Conservation (phyloP, 768 basidiomycete genomes). For the Suillus subaureus region DNA sequence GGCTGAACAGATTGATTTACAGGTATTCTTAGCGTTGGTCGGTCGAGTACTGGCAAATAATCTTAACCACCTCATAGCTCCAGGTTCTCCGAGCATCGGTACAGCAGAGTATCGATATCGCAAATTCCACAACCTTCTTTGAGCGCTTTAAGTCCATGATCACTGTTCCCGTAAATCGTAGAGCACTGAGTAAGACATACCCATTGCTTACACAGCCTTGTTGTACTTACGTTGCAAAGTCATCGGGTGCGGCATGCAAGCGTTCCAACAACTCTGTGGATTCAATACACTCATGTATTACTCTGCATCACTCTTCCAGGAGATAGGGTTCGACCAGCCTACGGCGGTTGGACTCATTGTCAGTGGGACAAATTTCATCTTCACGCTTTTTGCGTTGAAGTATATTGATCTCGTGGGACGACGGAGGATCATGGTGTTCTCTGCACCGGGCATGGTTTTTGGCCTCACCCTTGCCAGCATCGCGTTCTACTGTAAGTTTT, state of each 20-base stretch:
- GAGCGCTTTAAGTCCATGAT: conserved; percentile 59
- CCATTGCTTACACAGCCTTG: neutral
- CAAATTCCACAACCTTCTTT: conserved; percentile 60
- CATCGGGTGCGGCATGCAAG: conserved; percentile 80
- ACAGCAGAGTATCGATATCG: conserved; percentile 60
- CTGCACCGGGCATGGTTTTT: conserved; percentile 73
- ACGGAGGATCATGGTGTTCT: conserved; percentile 68
- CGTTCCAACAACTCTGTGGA: conserved; percentile 81
- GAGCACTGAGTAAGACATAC: conserved; percentile 62
- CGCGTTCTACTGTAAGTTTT: conserved; percentile 64
- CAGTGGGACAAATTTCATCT: conserved; percentile 77
- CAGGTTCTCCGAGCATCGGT: conserved; percentile 63
- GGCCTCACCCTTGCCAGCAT: conserved; percentile 65
- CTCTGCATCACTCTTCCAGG: conserved; percentile 77
- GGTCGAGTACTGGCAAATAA: too few species aligned
- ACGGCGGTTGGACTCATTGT: conserved; percentile 81
- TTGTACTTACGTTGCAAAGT: conserved; percentile 40
- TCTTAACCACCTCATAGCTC: conserved; percentile 38
- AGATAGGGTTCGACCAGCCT: conserved; percentile 81
- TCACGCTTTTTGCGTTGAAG: conserved; percentile 73
- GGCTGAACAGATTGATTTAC: conserved; percentile 64
- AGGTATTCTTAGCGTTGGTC: conserved; percentile 38
- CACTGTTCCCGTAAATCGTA: conserved; percentile 57
- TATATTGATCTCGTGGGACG: conserved; percentile 71
- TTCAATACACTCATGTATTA: conserved; percentile 83